Conservation (phyloP, 2,329 filamentous ascomycete genomes). For the Aureobasidium uvarum region DNA sequence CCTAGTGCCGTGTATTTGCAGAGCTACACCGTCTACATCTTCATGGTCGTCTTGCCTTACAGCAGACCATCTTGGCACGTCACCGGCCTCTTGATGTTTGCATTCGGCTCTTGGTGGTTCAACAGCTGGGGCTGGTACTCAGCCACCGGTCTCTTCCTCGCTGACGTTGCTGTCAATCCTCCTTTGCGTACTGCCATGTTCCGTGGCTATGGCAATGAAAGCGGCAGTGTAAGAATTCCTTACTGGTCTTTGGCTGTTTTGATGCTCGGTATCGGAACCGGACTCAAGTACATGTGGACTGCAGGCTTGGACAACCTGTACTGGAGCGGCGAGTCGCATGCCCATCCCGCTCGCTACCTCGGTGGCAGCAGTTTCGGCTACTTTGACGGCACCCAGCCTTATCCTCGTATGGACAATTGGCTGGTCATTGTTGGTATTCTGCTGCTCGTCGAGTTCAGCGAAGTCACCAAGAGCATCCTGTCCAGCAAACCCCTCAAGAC, state of each 20-base stretch:
- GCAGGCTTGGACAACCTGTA: conserved; percentile 41
- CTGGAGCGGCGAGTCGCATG: conserved; percentile 40
- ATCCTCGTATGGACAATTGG: conserved; percentile 47
- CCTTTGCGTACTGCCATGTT: conserved; percentile 38
- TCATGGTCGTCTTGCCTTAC: conserved; percentile 48
- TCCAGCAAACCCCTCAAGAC: conserved; percentile 39
- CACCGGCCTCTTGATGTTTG: conserved; percentile 42
- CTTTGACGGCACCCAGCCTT: conserved; percentile 37
- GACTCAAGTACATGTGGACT: conserved; percentile 48
- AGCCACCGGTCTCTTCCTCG: conserved; percentile 44
- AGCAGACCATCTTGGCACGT: conserved; percentile 45
- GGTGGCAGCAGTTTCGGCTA: conserved; percentile 36
- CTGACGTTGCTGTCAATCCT: conserved; percentile 47
- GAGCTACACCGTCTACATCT: conserved; percentile 50
- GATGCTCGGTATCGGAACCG: conserved; percentile 39
- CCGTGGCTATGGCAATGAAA: conserved; percentile 30
- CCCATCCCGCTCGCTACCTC: conserved; percentile 46
- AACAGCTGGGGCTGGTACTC: conserved; percentile 51
- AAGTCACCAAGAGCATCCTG: conserved; percentile 40
- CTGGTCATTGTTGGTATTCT: conserved; percentile 46
- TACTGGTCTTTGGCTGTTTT: conserved; percentile 40
- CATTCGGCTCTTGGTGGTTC: conserved; percentile 49
- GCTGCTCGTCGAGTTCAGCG: conserved; percentile 44
- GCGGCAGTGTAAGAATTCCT: conserved; percentile 30
- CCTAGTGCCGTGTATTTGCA: conserved; percentile 47